Conservation (phyloP, 176 grass and related monocot species). For the Avena eriantha region DNA sequence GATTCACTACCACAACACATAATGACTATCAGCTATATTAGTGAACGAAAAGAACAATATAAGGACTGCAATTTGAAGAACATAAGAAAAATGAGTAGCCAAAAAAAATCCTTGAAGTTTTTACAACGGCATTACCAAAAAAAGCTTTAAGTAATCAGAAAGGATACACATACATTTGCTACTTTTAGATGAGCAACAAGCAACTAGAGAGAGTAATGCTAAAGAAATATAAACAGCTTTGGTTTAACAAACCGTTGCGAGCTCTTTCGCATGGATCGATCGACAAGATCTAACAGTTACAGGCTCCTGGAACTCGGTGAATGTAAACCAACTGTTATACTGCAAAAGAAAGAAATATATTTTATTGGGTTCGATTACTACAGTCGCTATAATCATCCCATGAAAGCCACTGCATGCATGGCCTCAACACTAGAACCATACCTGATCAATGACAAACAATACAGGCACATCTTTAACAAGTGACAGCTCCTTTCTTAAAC, state of each 20-base stretch:
- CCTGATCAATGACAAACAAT: conserved; percentile 94
- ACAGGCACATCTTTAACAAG: conserved; percentile 91
- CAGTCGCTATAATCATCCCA: conserved; percentile 29
- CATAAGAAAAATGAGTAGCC: conserved; percentile 22
- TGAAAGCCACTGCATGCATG: conserved; percentile 15
- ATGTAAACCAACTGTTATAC: conserved; percentile 99
- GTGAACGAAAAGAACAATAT: neutral
- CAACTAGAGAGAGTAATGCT: neutral
- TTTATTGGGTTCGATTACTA: conserved; percentile 6
- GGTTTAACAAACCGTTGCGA: conserved; percentile 70
- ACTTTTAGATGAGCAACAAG: conserved; percentile 32
- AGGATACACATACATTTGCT: neutral
- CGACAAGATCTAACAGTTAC: conserved; percentile 76
- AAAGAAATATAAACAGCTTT: conserved; percentile 22
- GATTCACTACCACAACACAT: neutral
- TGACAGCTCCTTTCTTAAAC: conserved; percentile 81
- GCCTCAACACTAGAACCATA: conserved; percentile 42
- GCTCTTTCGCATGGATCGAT: conserved; percentile 86
- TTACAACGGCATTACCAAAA: conserved; percentile 18
- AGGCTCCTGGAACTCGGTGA: conserved; percentile 90
- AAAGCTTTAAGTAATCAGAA: conserved; percentile 23
- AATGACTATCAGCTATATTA: conserved; percentile 3
- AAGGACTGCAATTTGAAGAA: neutral
- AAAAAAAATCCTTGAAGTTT: conserved; percentile 21
- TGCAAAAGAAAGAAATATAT: conserved; percentile 51